Evolutionary conservation across 495 filamentous ascomycete species (phyloP), one percentile per base, ranked within the genome.

Genomic region (Aspergillus sclerotioniger): DNA sequence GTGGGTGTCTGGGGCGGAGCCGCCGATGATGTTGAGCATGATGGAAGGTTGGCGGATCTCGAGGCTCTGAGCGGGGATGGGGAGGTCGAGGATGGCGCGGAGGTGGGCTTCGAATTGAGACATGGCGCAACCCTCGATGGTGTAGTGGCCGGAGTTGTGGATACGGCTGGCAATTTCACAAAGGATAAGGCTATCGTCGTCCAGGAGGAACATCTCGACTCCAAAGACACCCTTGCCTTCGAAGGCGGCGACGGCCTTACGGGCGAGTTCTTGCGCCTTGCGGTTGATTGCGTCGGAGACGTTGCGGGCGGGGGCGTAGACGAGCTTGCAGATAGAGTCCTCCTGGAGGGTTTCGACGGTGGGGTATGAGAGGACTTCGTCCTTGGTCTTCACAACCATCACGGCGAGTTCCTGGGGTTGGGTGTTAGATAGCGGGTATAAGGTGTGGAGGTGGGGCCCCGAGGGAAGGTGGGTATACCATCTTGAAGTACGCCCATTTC

Each of bases 11-110:
- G 83, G 72, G 2, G 79, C 73, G 25, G 83, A 76, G 51, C 92
- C 92, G 41, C 94, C 94, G 41, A 98, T 85, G 58, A 98, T 90
- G 75, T 98, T 98, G 51, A 98, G 85, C 94, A 98, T 98, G 65
- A 98, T 90, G 17, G 92, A 84, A 46, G 82, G 80, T 21, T 85
- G 82, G 12, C 78, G 76, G 51, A 92, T 76, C 28, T 81, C 71
- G 15, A 86, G 76, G 54, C 81, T 82, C 63, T 84, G 76, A 13
- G 81, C 67, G 1, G 84, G 82, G 37, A 93, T 82, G 10, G 88
- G 89, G 6, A 90, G 77, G 62, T 89, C 90, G 35, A 96, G 81
- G 59, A 98, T 92, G 13, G 94, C 87, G 44, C 88, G 83, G 44
- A 98, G 82, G 66, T 98, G 94, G 32, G 91, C 86, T 69, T 94